phyloP scores from a whole-genome alignment of 768 basidiomycete species.

The Trametes cingulata region DNA sequence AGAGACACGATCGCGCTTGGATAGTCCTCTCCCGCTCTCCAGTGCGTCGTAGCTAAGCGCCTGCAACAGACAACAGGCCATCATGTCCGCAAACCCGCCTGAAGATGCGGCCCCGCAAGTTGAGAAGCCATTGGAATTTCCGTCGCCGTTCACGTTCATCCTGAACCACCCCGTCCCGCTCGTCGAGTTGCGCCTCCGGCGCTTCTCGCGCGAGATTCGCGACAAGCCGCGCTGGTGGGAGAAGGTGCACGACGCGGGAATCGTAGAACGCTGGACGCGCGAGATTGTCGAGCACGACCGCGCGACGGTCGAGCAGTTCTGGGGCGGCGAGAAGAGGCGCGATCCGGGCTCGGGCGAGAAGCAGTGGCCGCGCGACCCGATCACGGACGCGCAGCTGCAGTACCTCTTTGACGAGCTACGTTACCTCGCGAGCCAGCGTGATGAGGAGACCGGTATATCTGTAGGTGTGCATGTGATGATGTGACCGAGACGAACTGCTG shows the following conservation, averaged over 20 bases:
- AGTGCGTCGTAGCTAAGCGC: too few species aligned
- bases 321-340: conserved; percentile 6
- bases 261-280: conserved; percentile 14
- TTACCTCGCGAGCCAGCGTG: conserved; percentile 8
- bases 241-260: conserved; percentile 18
- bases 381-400: conserved; percentile 12
- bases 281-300: conserved; percentile 20
- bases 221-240: conserved; percentile 22
- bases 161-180: conserved; percentile 3
- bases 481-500: too few species aligned
- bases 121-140: not conserved
- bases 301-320: conserved; percentile 1
- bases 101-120: not conserved
- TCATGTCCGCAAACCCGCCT: not conserved
- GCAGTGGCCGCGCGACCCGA: conserved; percentile 16
- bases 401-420: conserved; percentile 18
- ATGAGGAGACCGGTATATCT: conserved; percentile 10
- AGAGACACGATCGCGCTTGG: too few species aligned
- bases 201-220: conserved; percentile 9
- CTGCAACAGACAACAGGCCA: not conserved
- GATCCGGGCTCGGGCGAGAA: not conserved
- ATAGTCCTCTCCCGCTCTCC: too few species aligned
- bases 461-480: not conserved
- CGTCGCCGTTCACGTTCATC: conserved; percentile 11
- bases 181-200: conserved; percentile 19